phyloP scores from a whole-genome alignment of 2,329 filamentous ascomycete genomes.

The Fusarium abutilonis region DNA sequence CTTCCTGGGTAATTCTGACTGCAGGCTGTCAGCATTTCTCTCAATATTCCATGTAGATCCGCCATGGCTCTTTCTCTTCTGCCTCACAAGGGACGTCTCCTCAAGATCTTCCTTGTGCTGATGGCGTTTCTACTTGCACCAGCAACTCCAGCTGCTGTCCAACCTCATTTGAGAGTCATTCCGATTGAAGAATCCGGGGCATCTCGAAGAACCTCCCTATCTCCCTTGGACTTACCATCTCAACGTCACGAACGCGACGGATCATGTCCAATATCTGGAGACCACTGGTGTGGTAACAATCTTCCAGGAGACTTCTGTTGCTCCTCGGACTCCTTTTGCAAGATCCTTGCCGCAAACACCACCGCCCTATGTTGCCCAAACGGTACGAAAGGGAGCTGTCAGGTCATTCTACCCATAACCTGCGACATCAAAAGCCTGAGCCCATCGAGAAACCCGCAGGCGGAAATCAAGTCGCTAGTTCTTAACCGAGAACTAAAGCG shows the following conservation, averaged over 20 bases:
- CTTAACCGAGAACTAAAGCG: constrained; percentile 31
- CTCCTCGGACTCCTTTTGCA: constrained; percentile 29
- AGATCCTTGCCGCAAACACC: constrained; percentile 43
- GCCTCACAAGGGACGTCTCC: constrained; percentile 33
- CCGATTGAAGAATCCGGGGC: constrained; percentile 20
- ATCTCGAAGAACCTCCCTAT: constrained; percentile 7
- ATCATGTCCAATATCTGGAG: constrained; percentile 33
- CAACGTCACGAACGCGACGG: constrained; percentile 27
- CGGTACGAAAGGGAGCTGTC: constrained; percentile 28
- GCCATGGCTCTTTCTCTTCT: constrained; percentile 36
- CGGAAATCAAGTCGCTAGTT: constrained; percentile 38
- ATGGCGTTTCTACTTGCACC: constrained; percentile 34
- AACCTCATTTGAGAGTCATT: constrained; percentile 28
- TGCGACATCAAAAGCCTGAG: constrained; percentile 38
- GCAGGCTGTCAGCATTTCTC: constrained; percentile 8
- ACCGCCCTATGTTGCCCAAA: constrained; percentile 43
- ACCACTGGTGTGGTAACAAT: constrained; percentile 34
- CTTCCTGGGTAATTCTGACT: constrained; percentile 9
- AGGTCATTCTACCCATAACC: constrained; percentile 37
- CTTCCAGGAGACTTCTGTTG: constrained; percentile 42
- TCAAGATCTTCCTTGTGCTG: constrained; percentile 36
- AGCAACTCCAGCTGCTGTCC: constrained; percentile 29
- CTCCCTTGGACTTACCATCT: constrained; percentile 18
- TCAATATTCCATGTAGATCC: constrained; percentile 35
- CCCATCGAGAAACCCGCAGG: constrained; percentile 25